Conservation (phyloP, 768 basidiomycete genomes). For the Phlebiopsis gigantea region DNA sequence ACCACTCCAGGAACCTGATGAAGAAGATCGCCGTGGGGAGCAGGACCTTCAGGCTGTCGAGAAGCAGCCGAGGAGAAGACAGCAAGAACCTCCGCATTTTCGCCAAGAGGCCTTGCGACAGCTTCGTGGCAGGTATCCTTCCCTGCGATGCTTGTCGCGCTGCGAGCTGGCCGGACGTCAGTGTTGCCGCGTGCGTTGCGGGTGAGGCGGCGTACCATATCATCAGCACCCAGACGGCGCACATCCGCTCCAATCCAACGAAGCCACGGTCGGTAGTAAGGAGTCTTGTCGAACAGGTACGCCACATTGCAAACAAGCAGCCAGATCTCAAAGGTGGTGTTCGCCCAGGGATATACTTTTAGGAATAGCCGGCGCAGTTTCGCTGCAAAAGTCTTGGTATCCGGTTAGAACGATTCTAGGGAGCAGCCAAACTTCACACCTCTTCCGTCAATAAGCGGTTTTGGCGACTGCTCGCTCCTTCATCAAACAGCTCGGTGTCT, state of each 20-base stretch:
- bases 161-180: slow-evolving; percentile 19
- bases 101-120: slow-evolving; percentile 33
- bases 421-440: slow-evolving; percentile 29
- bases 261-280: slow-evolving; percentile 90
- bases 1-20: slow-evolving; percentile 97
- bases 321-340: slow-evolving; percentile 74
- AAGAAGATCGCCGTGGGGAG: slow-evolving; percentile 91
- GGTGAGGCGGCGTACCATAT: slow-evolving; percentile 51
- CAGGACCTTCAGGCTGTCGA: slow-evolving; percentile 75
- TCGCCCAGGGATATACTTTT: slow-evolving; percentile 74
- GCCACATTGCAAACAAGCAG: slow-evolving; percentile 79
- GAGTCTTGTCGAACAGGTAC: slow-evolving; percentile 84
- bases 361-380: slow-evolving; percentile 63
- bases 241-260: slow-evolving; percentile 80
- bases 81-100: slow-evolving; percentile 43
- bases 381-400: slow-evolving; percentile 43
- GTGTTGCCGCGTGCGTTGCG: not conserved
- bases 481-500: slow-evolving; percentile 59
- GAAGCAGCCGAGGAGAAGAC: slow-evolving; percentile 53
- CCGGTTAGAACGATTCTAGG: slow-evolving; percentile 4
- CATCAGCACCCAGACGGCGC: slow-evolving; percentile 71
- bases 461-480: slow-evolving; percentile 40
- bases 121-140: slow-evolving; percentile 18
- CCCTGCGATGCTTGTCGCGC: slow-evolving; percentile 15
- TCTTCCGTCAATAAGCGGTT: slow-evolving; percentile 45